Evolutionary conservation across 2,329 filamentous ascomycete species (phyloP), one percentile per base, ranked within the genome.

Genomic region (Alternaria ethzedia): DNA sequence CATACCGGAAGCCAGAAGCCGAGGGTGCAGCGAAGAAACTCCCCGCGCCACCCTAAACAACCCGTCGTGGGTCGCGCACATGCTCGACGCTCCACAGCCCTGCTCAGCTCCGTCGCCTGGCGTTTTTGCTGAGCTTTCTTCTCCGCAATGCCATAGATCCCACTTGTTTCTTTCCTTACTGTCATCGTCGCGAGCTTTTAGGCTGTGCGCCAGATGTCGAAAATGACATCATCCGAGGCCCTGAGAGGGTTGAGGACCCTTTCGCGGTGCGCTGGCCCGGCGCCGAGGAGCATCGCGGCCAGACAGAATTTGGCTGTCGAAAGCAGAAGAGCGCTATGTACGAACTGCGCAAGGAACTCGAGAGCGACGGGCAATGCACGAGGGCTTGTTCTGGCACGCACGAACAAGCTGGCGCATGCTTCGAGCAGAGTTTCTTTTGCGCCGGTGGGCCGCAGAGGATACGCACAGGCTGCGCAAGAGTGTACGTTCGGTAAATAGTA

Each of bases 181-280:
- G 28, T 32, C 26, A 41, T 28, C 21, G 36, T 41, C 30, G 26
- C 21, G 44, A 25, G 47, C 50, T 54, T 50, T 45, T 50, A 49
- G 56, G n/a, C 23, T 58, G 55, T 15, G 30, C 56, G 59, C 49
- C 51, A 36, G 55, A 58, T 60, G 44, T 55, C 60, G 54, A 55
- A 67, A 45, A 79, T 79, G 77, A 78, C 75, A 76, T 78, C 77
- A 78, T 70, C 68, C 66, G 75, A 73, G 56, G 72, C 70, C 43
- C 66, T 78, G 61, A 66, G 66, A 63, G 73, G 68, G 59, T 64
- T 78, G 46, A 70, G 69, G 49, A 65, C 68, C 47, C 71, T 77
- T 61, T 71, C 70, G 70, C 73, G 74, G 63, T 65, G 60, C 25
- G 70, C 63, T 68, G 61, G 66, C 47, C 63, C 68, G 61, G 67